Evolutionary conservation across 768 basidiomycete genomes (phyloP).

Genomic region (Boletus pseudo-olivaceus): DNA sequence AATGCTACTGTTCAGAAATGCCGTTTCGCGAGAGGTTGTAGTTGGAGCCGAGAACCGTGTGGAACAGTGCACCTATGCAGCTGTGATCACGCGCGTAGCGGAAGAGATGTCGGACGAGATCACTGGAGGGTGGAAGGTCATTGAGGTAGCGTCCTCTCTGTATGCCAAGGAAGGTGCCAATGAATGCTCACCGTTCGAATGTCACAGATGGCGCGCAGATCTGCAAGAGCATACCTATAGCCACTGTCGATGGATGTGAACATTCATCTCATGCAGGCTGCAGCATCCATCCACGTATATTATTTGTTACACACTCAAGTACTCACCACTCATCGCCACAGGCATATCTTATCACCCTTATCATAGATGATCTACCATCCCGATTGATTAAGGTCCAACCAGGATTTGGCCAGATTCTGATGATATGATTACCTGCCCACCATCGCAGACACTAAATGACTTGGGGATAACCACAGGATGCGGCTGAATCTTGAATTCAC

Average conservation of each 20-base stretch:
- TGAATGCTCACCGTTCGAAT: neutral
- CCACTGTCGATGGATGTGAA: neutral
- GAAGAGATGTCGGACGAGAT: slow-evolving; percentile 88
- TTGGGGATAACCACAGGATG: neutral
- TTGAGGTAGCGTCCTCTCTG: slow-evolving; percentile 65
- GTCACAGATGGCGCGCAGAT: slow-evolving; percentile 48
- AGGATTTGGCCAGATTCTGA: neutral
- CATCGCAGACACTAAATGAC: neutral
- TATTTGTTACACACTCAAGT: slow-evolving; percentile 15
- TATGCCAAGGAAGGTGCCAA: neutral
- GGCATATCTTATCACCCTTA: slow-evolving; percentile 29
- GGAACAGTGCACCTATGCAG: slow-evolving; percentile 91
- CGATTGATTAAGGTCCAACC: neutral
- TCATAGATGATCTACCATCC: slow-evolving; percentile 21
- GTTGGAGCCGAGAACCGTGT: slow-evolving; percentile 89
- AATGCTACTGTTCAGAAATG: slow-evolving; percentile 86
- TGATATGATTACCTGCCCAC: neutral
- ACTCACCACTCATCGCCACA: slow-evolving; percentile 32
- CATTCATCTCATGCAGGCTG: neutral
- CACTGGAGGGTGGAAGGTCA: slow-evolving; percentile 97
- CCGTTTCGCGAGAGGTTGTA: slow-evolving; percentile 79
- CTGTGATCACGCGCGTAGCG: slow-evolving; percentile 84
- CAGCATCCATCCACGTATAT: slow-evolving; percentile 12
- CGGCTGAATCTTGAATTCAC: neutral
- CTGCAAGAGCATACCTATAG: slow-evolving; percentile 48